Base-by-base conservation (phyloP, 768 basidiomycete genomes). In the Tylopilus sp. region DNA sequence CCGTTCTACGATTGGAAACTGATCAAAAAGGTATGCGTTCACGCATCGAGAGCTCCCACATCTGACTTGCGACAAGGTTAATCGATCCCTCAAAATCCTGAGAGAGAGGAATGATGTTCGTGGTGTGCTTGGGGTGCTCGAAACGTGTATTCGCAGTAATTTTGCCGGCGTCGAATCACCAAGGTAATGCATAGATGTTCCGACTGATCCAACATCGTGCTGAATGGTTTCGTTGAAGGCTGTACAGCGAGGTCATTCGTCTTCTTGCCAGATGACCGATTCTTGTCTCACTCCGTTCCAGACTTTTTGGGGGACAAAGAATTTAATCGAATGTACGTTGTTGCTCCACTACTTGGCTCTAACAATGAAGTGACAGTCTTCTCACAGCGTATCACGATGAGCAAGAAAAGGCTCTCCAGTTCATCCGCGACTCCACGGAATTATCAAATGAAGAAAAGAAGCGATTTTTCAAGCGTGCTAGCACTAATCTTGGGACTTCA, bases 281-380 rank as follows among this genome's bases (percentile, higher is more conserved):
- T 31, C 51, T 35, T 47, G 44, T 50, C 61, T 64, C 45, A 58
- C 47, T 18, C 6, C 26, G 20, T 50, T 58, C 31, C 57, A 98
- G 91, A 95, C 92, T 0, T 98, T 90, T 68, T 78, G 85, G 40
- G 94, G 94, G 2, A 95, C 93, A 3, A 99, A 99, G 69, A 78
- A 85, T 49, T 66, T 93, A 11, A 88, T 98, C 51, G 94, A 98
- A 76, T 77, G 91, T 88, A 57, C 59, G 78, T 59, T 23, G 17
- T 48, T 47, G 35, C 22, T 47, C 13, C 21, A 21, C 22, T 22
- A 3, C 18, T 52, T 13, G 18, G 21, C 40, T 35, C 46, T 18
- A 6, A 18, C 25, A 45, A 31, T 51, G 35, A 30, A 54, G 49
- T 56, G 1, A 44, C 22, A 7, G 45, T 42, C 4, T 21, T 20